phyloP scores from a whole-genome alignment of 2,329 filamentous ascomycete genomes.

The Colletotrichum tropicicola region DNA sequence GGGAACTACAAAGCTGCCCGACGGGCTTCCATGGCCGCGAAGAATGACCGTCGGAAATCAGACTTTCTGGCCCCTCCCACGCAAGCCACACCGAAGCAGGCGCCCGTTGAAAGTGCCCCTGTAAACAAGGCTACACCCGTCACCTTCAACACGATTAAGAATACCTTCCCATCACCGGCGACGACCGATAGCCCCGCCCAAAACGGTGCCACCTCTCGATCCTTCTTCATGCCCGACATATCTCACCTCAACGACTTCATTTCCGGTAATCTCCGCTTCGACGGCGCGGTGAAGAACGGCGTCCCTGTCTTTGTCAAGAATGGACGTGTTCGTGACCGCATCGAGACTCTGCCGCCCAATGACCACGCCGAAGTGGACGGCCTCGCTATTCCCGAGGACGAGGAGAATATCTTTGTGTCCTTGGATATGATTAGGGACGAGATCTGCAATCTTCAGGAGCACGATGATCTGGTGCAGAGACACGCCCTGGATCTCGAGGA shows the following conservation, averaged over 20 bases:
- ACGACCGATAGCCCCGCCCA: constrained; percentile 43
- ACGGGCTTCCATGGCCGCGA: constrained; percentile 19
- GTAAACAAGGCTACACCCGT: constrained; percentile 24
- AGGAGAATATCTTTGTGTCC: constrained; percentile 67
- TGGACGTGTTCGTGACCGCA: constrained; percentile 57
- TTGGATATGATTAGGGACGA: constrained; percentile 70
- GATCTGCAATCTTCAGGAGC: constrained; percentile 63
- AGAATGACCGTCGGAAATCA: constrained; percentile 22
- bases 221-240: constrained; percentile 64
- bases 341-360: constrained; percentile 42
- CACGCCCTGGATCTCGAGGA: constrained; percentile 63
- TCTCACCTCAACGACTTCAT: constrained; percentile 66
- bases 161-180: constrained; percentile 40
- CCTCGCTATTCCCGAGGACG: constrained; percentile 60
- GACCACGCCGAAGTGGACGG: constrained; percentile 60
- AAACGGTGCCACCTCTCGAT: constrained; percentile 54
- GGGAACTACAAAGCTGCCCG: constrained; percentile 21
- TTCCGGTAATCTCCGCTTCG: constrained; percentile 62
- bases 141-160: constrained; percentile 31
- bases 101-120: background rate
- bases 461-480: constrained; percentile 63
- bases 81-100: constrained; percentile 25
- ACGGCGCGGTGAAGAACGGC: constrained; percentile 59
- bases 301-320: constrained; percentile 66
- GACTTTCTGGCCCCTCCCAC: constrained; percentile 21